These are phyloP conservation scores for Pichia scutulata DNA, from an alignment of 805 yeast genomes.

Conservation along the genomic window DNA sequence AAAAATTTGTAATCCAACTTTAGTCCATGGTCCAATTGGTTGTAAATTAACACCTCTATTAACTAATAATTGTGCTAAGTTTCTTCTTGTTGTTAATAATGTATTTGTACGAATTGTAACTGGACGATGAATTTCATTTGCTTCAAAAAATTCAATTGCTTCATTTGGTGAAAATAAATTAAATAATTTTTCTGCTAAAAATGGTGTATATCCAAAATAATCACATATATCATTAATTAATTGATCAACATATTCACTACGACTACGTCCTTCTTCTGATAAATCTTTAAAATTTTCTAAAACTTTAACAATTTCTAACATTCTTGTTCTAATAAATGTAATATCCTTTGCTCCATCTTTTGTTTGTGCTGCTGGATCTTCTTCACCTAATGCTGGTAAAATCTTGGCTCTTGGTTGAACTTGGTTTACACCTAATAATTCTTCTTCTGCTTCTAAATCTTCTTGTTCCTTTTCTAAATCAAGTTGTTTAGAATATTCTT, in stretches of 20 bases:
- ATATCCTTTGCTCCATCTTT: constrained; percentile 39
- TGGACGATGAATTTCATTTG: constrained; percentile 95
- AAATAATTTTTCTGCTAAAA: constrained; percentile 89
- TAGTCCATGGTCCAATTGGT: constrained; percentile 97
- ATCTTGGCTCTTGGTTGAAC: constrained; percentile 69
- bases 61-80: constrained; percentile 87
- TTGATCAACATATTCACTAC: constrained; percentile 76
- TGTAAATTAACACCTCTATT: constrained; percentile 96
- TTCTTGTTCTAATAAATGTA: constrained; percentile 80
- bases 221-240: constrained; percentile 79
- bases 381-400: constrained; percentile 65
- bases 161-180: constrained; percentile 89
- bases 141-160: constrained; percentile 97
- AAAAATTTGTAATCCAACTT: constrained; percentile 93
- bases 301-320: constrained; percentile 91
- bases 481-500: constrained; percentile 58
- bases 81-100: constrained; percentile 87
- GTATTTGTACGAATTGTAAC: constrained; percentile 97
- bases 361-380: constrained; percentile 40
- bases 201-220: constrained; percentile 89
- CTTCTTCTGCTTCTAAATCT: constrained; percentile 56
- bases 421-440: constrained; percentile 49
- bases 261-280: constrained; percentile 79
- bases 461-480: constrained; percentile 53
- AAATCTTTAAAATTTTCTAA: constrained; percentile 79